Conservation (phyloP, 305 asterid species). For the Fraxinus baroniana region DNA sequence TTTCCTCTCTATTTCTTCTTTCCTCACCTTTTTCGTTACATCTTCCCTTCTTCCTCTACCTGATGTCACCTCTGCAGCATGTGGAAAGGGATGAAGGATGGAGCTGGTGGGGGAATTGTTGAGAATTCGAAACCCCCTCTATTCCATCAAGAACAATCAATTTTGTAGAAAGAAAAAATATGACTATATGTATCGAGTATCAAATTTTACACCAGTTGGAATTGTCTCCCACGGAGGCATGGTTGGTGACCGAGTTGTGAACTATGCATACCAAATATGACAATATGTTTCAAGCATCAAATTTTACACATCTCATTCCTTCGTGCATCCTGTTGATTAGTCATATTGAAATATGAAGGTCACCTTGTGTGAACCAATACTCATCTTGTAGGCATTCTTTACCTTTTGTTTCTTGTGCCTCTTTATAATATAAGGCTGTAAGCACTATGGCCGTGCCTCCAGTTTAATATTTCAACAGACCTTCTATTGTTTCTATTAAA, state of each 20-base stretch:
- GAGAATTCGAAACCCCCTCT: background rate
- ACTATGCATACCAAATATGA: background rate
- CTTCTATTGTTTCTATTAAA: background rate
- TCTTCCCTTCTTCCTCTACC: background rate
- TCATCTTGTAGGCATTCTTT: background rate
- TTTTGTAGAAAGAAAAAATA: background rate
- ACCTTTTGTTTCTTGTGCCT: background rate
- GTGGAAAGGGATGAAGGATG: background rate
- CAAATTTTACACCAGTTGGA: background rate
- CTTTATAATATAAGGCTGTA: background rate
- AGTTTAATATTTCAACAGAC: background rate
- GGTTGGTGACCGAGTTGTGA: background rate
- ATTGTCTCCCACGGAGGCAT: background rate
- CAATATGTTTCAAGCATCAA: background rate
- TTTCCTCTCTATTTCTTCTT: background rate
- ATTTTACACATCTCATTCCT: background rate
- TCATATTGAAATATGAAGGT: background rate
- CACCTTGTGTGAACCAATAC: background rate
- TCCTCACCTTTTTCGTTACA: background rate
- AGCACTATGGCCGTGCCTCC: background rate
- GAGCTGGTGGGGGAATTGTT: background rate
- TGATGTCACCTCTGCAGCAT: background rate
- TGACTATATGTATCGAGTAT: background rate
- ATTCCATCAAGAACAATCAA: background rate
- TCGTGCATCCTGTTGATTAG: background rate